Base-by-base conservation (phyloP, 139 green algal species). In the Chlamydomonas eustigma region DNA sequence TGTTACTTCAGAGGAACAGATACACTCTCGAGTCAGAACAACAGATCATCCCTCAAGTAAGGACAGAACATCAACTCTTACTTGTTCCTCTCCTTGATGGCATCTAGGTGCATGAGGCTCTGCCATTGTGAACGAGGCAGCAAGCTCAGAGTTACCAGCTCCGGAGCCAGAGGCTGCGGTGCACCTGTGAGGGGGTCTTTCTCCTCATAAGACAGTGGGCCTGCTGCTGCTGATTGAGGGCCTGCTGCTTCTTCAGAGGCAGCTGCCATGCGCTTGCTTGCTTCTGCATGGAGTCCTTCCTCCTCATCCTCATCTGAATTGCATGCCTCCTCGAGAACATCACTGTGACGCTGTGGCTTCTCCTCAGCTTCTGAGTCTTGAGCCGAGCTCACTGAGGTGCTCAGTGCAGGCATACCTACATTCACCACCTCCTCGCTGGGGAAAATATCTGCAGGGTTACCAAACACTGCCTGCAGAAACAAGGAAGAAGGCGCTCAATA, bases 21-120 rank as follows among this genome's bases (percentile, higher is more conserved):
- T n/a, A n/a, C n/a, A n/a, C n/a, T n/a, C n/a, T n/a, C n/a, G n/a
- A n/a, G n/a, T n/a, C n/a, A n/a, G n/a, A n/a, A n/a, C n/a, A n/a
- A n/a, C n/a, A n/a, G n/a, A n/a, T n/a, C n/a, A n/a, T n/a, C n/a
- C n/a, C n/a, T n/a, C n/a, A n/a, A n/a, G n/a, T n/a, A n/a, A n/a
- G n/a, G n/a, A n/a, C n/a, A n/a, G n/a, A n/a, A 63, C 22, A 63
- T 63, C 22, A 63, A 63, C 32, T 66, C 75, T 75, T 64, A 80
- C 76, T 97, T 97, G 85, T 94, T 97, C 50, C 95, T 84, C 34
- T 87, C 89, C 83, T 97, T 95, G 83, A 98, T 98, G 38, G 76
- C 73, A 66, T 98, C 94, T 37, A 98, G 85, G 78, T 96, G 88
- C 36, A 92, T 73, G 68, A 99, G 85, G 76, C 68, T 88, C 50